Conservation (phyloP, 768 basidiomycete species). For the Rubroboletus satanas region DNA sequence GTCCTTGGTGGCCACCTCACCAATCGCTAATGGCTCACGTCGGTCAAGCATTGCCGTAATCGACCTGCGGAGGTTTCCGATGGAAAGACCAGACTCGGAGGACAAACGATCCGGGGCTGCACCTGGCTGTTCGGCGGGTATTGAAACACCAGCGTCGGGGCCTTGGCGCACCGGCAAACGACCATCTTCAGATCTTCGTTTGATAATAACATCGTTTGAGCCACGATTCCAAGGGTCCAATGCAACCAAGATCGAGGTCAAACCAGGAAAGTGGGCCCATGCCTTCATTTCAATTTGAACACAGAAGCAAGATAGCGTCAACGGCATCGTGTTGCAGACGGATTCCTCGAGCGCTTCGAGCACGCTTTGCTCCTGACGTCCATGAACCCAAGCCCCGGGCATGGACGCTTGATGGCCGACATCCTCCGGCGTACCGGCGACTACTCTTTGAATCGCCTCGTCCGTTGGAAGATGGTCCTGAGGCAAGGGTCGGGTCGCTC, state of each 20-base stretch:
- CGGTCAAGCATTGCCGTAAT: not conserved
- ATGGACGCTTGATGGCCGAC: not conserved
- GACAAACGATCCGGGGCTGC: not conserved
- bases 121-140: not conserved
- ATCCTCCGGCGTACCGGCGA: not conserved
- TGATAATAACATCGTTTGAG: not conserved
- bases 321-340: not conserved
- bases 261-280: not conserved
- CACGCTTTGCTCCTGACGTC: not conserved
- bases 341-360: not conserved
- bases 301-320: not conserved
- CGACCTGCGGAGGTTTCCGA: not conserved
- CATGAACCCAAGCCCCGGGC: slow-evolving; percentile 5
- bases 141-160: not conserved
- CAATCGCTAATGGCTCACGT: not conserved
- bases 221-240: not conserved
- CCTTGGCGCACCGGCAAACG: not conserved
- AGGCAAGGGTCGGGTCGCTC: not conserved
- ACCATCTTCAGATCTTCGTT: not conserved
- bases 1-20: not conserved
- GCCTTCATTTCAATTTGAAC: not conserved
- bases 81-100: too few species aligned
- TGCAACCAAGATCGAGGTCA: not conserved
- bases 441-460: not conserved
- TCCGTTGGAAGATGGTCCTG: not conserved